Conservation (phyloP, 768 basidiomycete genomes). For the Lactifluus pinguis region DNA sequence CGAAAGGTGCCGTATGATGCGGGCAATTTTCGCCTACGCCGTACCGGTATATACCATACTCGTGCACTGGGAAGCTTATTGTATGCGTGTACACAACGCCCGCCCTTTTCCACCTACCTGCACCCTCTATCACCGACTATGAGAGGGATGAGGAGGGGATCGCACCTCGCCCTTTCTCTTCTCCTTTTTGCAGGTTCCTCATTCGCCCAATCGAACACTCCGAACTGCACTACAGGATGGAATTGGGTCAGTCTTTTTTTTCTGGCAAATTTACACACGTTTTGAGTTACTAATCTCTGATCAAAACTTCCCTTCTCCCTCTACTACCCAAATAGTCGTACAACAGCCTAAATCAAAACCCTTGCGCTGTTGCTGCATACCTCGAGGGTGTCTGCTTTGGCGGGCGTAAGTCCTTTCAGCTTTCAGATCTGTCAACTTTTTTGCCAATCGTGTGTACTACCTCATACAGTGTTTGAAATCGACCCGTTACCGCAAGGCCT, state of each 20-base stretch:
- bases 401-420: conserved; percentile 3
- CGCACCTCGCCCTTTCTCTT: background rate
- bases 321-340: background rate
- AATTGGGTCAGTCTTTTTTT: background rate
- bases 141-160: background rate
- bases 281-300: background rate
- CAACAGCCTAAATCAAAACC: conserved; percentile 3
- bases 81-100: background rate
- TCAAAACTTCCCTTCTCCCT: too few species aligned
- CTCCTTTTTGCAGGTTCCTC: background rate
- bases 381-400: background rate
- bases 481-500: background rate
- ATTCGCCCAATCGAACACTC: background rate
- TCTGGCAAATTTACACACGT: too few species aligned
- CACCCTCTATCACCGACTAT: background rate
- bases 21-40: background rate
- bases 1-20: background rate
- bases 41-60: background rate
- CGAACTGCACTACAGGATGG: conserved; percentile 5
- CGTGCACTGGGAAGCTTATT: background rate
- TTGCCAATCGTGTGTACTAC: background rate
- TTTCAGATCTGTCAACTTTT: background rate
- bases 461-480: background rate
- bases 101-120: background rate
- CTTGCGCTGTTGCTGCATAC: conserved; percentile 1